Evolutionary conservation across 768 basidiomycete genomes (phyloP).

Genomic region (Tulasnella calospora): DNA sequence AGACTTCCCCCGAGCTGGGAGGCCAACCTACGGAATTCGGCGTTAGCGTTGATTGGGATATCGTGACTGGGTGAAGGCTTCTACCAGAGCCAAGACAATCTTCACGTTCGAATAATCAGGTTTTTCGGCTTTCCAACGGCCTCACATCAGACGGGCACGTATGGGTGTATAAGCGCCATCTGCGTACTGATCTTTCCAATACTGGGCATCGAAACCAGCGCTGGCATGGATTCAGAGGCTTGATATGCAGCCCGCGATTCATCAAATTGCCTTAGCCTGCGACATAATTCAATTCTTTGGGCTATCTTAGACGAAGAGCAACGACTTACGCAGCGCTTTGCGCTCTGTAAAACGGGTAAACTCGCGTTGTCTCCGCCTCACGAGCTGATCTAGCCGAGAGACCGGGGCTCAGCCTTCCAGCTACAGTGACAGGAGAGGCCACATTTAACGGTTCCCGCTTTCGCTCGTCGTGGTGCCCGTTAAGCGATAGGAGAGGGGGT

Average conservation of each 20-base stretch:
- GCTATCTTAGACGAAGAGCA: not conserved
- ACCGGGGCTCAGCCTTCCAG: not conserved
- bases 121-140: slow-evolving; percentile 63
- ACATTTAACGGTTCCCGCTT: not conserved
- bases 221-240: slow-evolving; percentile 68
- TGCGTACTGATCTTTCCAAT: slow-evolving; percentile 78
- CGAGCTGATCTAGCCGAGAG: not conserved
- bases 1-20: slow-evolving; percentile 96
- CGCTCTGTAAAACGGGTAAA: slow-evolving; percentile 4
- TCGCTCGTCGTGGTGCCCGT: not conserved
- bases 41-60: not conserved
- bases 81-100: slow-evolving; percentile 95
- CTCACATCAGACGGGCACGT: not conserved
- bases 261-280: slow-evolving; percentile 28
- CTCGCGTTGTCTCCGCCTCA: not conserved
- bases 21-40: slow-evolving; percentile 62
- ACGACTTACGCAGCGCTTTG: slow-evolving; percentile 19
- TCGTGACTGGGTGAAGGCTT: slow-evolving; percentile 23
- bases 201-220: slow-evolving; percentile 77
- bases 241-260: slow-evolving; percentile 64
- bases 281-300: not conserved
- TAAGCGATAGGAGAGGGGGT: not conserved
- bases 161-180: slow-evolving; percentile 9
- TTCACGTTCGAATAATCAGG: slow-evolving; percentile 98
- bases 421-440: not conserved